A percentile compares a stretch with the other conserved stretches of the same genome.
Conservation (phyloP, 495 filamentous ascomycete genomes). For the Penicillium steckii region DNA sequence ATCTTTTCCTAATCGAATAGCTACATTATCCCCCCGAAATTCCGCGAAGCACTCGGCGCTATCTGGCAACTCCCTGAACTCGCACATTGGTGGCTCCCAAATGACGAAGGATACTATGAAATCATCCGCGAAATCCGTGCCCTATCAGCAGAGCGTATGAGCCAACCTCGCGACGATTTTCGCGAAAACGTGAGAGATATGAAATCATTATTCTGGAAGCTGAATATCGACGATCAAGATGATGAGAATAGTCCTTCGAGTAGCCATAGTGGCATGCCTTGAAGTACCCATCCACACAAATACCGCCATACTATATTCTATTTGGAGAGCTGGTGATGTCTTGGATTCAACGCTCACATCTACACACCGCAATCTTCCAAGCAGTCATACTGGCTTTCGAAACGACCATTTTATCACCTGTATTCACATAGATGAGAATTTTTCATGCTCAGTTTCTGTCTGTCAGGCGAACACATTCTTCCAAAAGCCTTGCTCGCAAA, state of each 20-base stretch:
- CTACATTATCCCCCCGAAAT: constrained; percentile 74
- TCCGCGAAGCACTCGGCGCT: constrained; percentile 70
- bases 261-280: constrained; percentile 9
- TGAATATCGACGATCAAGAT: constrained; percentile 41
- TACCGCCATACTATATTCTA: too few relatives aligned
- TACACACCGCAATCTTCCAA: too few relatives aligned
- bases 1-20: constrained; percentile 44
- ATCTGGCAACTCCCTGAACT: constrained; percentile 67
- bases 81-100: constrained; percentile 82
- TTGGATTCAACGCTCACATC: too few relatives aligned
- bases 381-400: too few relatives aligned
- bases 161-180: constrained; percentile 60
- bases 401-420: too few relatives aligned
- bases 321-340: too few relatives aligned
- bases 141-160: constrained; percentile 68
- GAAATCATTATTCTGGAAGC: constrained; percentile 64
- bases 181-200: constrained; percentile 72
- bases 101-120: constrained; percentile 69
- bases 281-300: too few relatives aligned
- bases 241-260: constrained; percentile 30
- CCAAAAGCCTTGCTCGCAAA: too few relatives aligned
- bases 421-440: too few relatives aligned
- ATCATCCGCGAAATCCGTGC: constrained; percentile 73
- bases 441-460: too few relatives aligned
- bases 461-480: too few relatives aligned